Evolutionary conservation across 768 basidiomycete species (phyloP).

Genomic region (Pleurotus tuber-regium): DNA sequence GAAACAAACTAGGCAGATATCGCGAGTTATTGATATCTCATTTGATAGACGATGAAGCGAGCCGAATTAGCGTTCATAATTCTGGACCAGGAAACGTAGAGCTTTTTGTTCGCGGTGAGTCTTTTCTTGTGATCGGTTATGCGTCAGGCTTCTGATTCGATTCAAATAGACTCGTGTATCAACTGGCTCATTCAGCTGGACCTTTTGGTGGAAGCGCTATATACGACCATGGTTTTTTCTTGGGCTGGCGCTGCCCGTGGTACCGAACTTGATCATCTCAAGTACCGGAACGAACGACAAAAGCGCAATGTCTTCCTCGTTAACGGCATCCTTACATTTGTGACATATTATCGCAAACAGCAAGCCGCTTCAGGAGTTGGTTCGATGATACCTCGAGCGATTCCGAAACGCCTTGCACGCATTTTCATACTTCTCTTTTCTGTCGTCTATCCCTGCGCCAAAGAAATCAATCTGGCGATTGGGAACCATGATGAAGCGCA

Average conservation of each 20-base stretch:
- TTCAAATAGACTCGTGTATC: neutral
- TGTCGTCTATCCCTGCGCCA: constrained; percentile 10
- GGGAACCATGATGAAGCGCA: neutral
- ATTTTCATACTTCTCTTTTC: constrained; percentile 5
- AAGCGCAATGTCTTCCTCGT: constrained; percentile 14
- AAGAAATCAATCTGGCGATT: neutral
- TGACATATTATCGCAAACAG: constrained; percentile 16
- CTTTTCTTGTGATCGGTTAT: too few species aligned
- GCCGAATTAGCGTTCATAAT: neutral
- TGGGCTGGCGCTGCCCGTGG: constrained; percentile 18
- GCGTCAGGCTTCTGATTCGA: neutral
- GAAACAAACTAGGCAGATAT: neutral
- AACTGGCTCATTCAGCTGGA: constrained; percentile 12
- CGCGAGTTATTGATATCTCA: neutral
- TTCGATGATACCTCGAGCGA: neutral
- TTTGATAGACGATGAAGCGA: neutral
- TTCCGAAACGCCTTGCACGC: neutral
- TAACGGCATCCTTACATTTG: constrained; percentile 14
- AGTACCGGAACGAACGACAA: constrained; percentile 4
- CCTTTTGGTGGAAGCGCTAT: constrained; percentile 12
- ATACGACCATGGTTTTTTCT: constrained; percentile 9
- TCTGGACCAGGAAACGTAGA: neutral
- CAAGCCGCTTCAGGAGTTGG: constrained; percentile 6
- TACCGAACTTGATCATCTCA: constrained; percentile 16
- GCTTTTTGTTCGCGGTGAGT: neutral